phyloP scores from a whole-genome alignment of 257 asterid species.

The Przewalskia tangutica region DNA sequence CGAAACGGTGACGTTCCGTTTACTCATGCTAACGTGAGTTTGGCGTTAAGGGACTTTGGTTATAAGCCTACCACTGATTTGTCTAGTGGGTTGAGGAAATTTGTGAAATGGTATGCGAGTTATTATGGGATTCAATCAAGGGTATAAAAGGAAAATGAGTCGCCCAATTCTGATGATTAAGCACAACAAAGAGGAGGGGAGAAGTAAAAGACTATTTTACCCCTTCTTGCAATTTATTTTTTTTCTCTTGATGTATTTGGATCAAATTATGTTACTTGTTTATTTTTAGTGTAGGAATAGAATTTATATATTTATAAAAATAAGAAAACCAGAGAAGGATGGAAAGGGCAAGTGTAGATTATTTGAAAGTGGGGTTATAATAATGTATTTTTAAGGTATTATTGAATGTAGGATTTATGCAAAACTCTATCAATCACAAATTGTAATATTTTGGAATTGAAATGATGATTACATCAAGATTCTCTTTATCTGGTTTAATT shows the following conservation, averaged over 20 bases:
- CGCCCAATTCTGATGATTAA: conserved; percentile 25
- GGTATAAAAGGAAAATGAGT: conserved; percentile 49
- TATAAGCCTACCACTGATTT: conserved; percentile 90
- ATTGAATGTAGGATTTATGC: conserved; percentile 5
- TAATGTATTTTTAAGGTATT: conserved; percentile 18
- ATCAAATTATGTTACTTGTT: conserved; percentile 12
- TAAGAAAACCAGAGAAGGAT: background rate
- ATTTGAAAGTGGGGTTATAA: conserved; percentile 32
- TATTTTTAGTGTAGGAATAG: conserved; percentile 34
- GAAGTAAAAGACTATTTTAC: background rate
- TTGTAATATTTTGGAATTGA: conserved; percentile 27
- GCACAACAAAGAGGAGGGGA: background rate
- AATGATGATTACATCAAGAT: conserved; percentile 31
- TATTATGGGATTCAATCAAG: conserved; percentile 77
- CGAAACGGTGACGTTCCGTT: conserved; percentile 95
- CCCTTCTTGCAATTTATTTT: background rate
- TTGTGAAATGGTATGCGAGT: conserved; percentile 80
- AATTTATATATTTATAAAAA: conserved; percentile 9
- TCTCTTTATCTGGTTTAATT: conserved; percentile 2
- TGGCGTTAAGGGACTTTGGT: conserved; percentile 67
- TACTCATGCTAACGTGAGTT: conserved; percentile 92
- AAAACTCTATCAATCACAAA: background rate
- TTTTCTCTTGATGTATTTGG: conserved; percentile 12
- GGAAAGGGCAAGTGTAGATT: conserved; percentile 35
- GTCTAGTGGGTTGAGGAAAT: conserved; percentile 66